A percentile compares a stretch with the other conserved stretches of the same genome.
Conservation (phyloP, 768 basidiomycete genomes). For the Amanita rubescens region DNA sequence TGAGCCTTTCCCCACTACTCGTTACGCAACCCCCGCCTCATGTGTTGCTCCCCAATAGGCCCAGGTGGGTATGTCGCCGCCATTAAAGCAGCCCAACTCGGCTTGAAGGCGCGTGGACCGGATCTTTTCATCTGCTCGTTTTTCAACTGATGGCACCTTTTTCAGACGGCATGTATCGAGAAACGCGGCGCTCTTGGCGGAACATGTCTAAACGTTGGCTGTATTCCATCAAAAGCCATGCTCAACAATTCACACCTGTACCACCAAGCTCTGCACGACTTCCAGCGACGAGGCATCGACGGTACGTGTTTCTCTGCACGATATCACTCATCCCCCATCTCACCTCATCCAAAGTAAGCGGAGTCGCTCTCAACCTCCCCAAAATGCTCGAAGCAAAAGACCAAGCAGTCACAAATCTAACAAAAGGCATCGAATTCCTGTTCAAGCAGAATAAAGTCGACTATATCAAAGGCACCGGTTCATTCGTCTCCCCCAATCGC, state of each 20-base stretch:
- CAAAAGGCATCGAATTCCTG: slow-evolving; percentile 87
- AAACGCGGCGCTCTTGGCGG: slow-evolving; percentile 94
- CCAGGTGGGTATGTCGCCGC: slow-evolving; percentile 98
- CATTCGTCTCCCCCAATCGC: slow-evolving; percentile 70
- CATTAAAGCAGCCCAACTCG: slow-evolving; percentile 97
- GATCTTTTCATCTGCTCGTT: slow-evolving; percentile 7
- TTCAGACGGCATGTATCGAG: slow-evolving; percentile 91
- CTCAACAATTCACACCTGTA: slow-evolving; percentile 98
- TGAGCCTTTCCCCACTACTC: slow-evolving; percentile 24
- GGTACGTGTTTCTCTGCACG: slow-evolving; percentile 36
- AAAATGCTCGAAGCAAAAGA: slow-evolving; percentile 93
- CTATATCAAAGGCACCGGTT: slow-evolving; percentile 92
- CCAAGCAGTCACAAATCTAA: slow-evolving; percentile 73
- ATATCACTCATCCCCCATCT: background rate
- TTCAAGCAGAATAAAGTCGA: slow-evolving; percentile 99
- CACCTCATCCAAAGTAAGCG: slow-evolving; percentile 37
- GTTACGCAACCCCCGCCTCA: background rate
- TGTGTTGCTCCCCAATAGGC: slow-evolving; percentile 36
- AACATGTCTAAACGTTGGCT: slow-evolving; percentile 97
- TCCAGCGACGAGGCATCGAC: slow-evolving; percentile 88
- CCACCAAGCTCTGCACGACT: slow-evolving; percentile 90
- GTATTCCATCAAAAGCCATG: slow-evolving; percentile 99
- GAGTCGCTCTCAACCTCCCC: slow-evolving; percentile 78
- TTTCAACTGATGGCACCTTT: background rate
- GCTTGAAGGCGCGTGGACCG: slow-evolving; percentile 60